Percentiles rank a stretch among this genome's conserved stretches.
Evolutionary conservation across 2,329 filamentous ascomycete genomes (phyloP).

Genomic region (Trichoderma arundinaceum): DNA sequence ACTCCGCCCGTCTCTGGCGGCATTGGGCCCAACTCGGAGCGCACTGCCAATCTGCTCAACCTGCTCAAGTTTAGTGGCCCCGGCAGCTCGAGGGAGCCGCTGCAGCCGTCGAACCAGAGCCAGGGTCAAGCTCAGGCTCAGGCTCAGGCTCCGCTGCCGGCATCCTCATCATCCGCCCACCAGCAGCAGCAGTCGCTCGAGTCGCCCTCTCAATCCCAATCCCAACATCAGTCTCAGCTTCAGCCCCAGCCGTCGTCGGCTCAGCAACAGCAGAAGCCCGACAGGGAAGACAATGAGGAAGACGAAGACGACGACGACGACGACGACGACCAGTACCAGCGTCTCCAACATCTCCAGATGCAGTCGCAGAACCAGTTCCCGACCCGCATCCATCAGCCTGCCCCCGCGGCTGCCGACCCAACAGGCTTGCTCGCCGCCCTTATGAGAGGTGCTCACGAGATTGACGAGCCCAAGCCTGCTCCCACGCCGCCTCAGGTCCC

Average conservation of each 20-base stretch:
- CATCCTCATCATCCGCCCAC: conserved; percentile 25
- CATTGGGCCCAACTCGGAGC: conserved; percentile 51
- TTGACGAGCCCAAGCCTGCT: conserved; percentile 49
- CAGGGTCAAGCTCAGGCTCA: conserved; percentile 34
- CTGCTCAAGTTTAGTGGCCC: conserved; percentile 64
- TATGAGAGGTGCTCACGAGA: conserved; percentile 62
- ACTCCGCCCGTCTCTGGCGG: conserved; percentile 53
- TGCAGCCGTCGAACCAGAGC: conserved; percentile 40
- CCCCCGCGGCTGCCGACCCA: conserved; percentile 61
- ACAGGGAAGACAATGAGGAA: conserved; percentile 15
- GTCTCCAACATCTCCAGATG: conserved; percentile 34
- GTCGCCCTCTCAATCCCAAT: conserved; percentile 11
- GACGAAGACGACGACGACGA: conserved; percentile 28
- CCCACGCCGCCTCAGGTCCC: conserved; percentile 35
- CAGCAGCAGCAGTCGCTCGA: conserved; percentile 29
- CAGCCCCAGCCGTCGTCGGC: conserved; percentile 37
- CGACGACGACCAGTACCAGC: conserved; percentile 28
- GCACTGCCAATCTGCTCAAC: conserved; percentile 63
- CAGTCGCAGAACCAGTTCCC: conserved; percentile 40
- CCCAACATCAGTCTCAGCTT: conserved; percentile 35
- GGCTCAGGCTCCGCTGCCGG: conserved; percentile 27
- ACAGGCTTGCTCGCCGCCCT: conserved; percentile 64
- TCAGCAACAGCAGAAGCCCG: conserved; percentile 33
- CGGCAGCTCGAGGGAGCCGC: conserved; percentile 43
- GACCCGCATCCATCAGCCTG: conserved; percentile 60